A percentile compares a stretch with the other conserved stretches of the same genome.
Evolutionary conservation across 75 land plant genomes (phyloP).

Genomic region (Pinus taeda): DNA sequence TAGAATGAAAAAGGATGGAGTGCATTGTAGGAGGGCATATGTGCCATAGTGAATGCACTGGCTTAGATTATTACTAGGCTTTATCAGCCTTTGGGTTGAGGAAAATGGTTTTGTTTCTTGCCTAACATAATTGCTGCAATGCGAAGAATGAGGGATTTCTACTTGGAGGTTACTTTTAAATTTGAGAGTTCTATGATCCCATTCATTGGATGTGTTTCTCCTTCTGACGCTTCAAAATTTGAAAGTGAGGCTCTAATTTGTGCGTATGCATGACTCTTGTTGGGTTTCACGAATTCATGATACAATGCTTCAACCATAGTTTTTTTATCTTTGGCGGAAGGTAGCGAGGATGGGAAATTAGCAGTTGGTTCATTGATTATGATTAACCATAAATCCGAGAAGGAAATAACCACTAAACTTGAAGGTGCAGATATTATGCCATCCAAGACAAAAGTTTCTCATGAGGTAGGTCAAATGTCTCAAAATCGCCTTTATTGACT

Average conservation of each 20-base stretch:
- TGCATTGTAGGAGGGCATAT: constrained; percentile 41
- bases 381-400: constrained; percentile 17
- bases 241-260: constrained; percentile 39
- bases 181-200: constrained; percentile 55
- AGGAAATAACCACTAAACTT: constrained; percentile 21
- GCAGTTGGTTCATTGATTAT: constrained; percentile 2
- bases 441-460: constrained; percentile 21
- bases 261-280: constrained; percentile 41
- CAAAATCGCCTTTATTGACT: constrained; percentile 15
- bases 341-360: constrained; percentile 21
- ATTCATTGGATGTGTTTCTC: constrained; percentile 32
- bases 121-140: constrained; percentile 29
- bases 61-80: constrained; percentile 46
- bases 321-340: constrained; percentile 26
- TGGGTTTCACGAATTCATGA: constrained; percentile 28
- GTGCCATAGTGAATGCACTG: constrained; percentile 19
- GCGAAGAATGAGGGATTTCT: constrained; percentile 35
- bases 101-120: constrained; percentile 25
- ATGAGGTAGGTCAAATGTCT: constrained; percentile 22
- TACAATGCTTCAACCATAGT: constrained; percentile 23
- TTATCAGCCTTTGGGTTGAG: constrained; percentile 37
- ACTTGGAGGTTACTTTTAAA: constrained; percentile 42
- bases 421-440: constrained; percentile 20
- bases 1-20: constrained; percentile 40
- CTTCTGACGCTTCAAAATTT: constrained; percentile 36